Conservation (phyloP, 148 eudicot genomes). For the Rhododendron williamsianum region DNA sequence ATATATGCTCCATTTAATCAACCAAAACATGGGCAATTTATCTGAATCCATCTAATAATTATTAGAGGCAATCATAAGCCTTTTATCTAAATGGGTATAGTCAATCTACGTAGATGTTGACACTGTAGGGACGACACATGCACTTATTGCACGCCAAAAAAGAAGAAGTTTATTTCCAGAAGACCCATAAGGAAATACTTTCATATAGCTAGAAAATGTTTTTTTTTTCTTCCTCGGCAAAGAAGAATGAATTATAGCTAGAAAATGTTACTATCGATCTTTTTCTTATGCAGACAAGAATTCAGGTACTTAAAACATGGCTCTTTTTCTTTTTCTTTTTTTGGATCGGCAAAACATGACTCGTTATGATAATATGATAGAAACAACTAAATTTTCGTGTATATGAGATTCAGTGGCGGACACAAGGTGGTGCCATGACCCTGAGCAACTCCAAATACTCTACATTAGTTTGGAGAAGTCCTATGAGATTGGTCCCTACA, state of each 20-base stretch:
- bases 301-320: too few species aligned
- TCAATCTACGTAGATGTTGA: not conserved
- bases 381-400: not conserved
- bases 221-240: too few species aligned
- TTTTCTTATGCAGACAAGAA: too few species aligned
- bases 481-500: too few species aligned
- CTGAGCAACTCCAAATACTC: not conserved
- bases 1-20: not conserved
- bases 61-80: not conserved
- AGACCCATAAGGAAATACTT: too few species aligned
- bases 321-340: too few species aligned
- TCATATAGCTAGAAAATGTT: too few species aligned
- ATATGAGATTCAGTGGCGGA: not conserved
- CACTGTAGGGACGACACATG: not conserved
- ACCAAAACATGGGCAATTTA: not conserved
- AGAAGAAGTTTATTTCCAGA: too few species aligned
- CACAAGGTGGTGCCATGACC: not conserved
- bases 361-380: not conserved
- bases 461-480: too few species aligned
- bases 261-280: too few species aligned
- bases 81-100: not conserved
- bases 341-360: not conserved
- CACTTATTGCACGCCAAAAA: not conserved
- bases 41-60: not conserved
- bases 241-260: too few species aligned